These are phyloP conservation scores for Citrus reticulata DNA, from an alignment of 345 rosid genomes.

Conservation along the genomic window DNA sequence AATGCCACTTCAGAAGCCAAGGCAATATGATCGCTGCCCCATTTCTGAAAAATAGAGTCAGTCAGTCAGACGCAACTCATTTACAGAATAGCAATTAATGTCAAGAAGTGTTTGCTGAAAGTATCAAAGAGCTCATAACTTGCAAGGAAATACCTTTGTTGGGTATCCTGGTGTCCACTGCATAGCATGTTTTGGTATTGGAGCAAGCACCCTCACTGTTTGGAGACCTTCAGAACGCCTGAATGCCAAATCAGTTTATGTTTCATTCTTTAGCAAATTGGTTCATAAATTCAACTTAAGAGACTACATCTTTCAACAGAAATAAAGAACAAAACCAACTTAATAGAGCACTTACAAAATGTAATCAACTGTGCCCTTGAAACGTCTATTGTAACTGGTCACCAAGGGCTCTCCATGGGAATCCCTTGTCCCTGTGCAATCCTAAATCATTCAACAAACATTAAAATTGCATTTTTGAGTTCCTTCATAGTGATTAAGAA, in stretches of 20 bases:
- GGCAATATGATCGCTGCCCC: slow-evolving; percentile 98
- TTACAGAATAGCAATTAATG: background rate
- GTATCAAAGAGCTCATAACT: background rate
- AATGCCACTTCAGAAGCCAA: slow-evolving; percentile 81
- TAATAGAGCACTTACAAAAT: slow-evolving; percentile 53
- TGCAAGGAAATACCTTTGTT: slow-evolving; percentile 53
- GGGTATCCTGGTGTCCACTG: slow-evolving; percentile 90
- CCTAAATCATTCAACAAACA: slow-evolving; percentile 39
- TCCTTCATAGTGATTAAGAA: background rate
- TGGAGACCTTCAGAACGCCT: slow-evolving; percentile 92
- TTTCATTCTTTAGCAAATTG: background rate
- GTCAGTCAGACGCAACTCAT: background rate
- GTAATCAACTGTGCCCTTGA: slow-evolving; percentile 93
- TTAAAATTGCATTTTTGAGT: background rate
- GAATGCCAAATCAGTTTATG: slow-evolving; percentile 13
- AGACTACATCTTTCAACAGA: background rate
- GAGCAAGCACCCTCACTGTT: slow-evolving; percentile 84
- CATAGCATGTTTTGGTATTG: slow-evolving; percentile 85
- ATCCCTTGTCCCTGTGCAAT: slow-evolving; percentile 64
- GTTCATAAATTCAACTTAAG: background rate
- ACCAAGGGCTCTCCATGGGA: slow-evolving; percentile 73
- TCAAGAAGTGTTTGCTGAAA: background rate
- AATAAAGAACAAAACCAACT: background rate
- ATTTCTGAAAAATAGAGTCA: slow-evolving; percentile 51
- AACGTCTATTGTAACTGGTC: slow-evolving; percentile 85